Evolutionary conservation across 2,329 filamentous ascomycete species (phyloP).

Genomic region (Apiospora marii): DNA sequence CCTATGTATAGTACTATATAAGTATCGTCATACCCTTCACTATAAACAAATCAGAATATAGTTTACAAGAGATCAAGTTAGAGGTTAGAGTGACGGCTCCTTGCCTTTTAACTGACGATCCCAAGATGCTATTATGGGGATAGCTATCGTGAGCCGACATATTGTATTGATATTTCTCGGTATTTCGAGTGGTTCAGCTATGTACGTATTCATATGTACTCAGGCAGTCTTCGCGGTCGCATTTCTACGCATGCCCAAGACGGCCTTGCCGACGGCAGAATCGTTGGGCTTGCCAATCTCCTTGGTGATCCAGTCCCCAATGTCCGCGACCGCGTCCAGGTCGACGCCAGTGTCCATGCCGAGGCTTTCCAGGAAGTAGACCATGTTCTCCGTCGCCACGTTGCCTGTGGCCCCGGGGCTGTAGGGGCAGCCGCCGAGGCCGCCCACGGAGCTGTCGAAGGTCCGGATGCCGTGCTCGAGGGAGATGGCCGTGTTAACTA

Average conservation of each 20-base stretch:
- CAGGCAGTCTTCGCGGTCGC: neutral
- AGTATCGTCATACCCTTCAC: neutral
- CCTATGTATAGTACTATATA: neutral
- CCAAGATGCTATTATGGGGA: neutral
- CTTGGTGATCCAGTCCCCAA: slow-evolving; percentile 65
- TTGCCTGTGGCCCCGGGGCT: slow-evolving; percentile 75
- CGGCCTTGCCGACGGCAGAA: slow-evolving; percentile 42
- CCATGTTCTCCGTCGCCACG: slow-evolving; percentile 56
- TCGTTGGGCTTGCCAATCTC: slow-evolving; percentile 57
- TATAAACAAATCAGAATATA: neutral
- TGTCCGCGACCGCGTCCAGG: slow-evolving; percentile 59
- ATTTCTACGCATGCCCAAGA: slow-evolving; percentile 39
- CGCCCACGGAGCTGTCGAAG: slow-evolving; percentile 72
- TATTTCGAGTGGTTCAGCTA: neutral
- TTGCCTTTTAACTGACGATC: neutral
- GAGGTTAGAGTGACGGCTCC: neutral
- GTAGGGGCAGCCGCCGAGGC: slow-evolving; percentile 73
- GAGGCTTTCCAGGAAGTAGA: slow-evolving; percentile 57
- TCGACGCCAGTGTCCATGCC: slow-evolving; percentile 68
- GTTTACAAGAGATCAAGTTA: neutral
- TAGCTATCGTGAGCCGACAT: neutral
- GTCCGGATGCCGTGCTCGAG: slow-evolving; percentile 69
- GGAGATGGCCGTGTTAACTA: slow-evolving; percentile 70
- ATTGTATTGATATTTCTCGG: neutral
- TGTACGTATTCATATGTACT: neutral